Evolutionary conservation across 306 rosid genomes (phyloP).

Genomic region (Glycyrrhiza uralensis): DNA sequence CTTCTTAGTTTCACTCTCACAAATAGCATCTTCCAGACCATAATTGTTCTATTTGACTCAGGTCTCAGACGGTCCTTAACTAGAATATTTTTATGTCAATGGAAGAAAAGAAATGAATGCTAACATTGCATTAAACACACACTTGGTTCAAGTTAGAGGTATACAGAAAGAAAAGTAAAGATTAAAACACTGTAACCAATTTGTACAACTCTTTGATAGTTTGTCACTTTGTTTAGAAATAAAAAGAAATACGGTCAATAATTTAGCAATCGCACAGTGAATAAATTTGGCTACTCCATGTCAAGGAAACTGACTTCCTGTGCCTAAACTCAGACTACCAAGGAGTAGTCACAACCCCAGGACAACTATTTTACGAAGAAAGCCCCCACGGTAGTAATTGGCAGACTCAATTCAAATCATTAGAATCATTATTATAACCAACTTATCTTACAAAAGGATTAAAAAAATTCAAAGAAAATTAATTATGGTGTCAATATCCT

Average conservation of each 20-base stretch:
- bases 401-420: neutral
- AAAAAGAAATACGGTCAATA: neutral
- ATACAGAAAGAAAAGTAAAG: neutral
- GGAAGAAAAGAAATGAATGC: neutral
- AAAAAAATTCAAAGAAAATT: neutral
- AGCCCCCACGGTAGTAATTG: neutral
- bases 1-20: neutral
- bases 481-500: neutral
- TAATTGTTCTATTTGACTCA: neutral
- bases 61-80: neutral
- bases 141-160: neutral
- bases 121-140: neutral
- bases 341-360: neutral
- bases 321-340: neutral
- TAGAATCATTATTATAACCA: neutral
- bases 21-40: neutral
- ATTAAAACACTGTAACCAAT: neutral
- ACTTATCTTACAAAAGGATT: neutral
- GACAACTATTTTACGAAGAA: neutral
- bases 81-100: neutral
- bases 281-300: neutral
- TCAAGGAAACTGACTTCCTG: too few species aligned
- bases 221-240: neutral
- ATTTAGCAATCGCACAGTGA: neutral
- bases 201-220: neutral